phyloP scores from a whole-genome alignment of 441 rosid species.

The Metrosideros polymorpha region DNA sequence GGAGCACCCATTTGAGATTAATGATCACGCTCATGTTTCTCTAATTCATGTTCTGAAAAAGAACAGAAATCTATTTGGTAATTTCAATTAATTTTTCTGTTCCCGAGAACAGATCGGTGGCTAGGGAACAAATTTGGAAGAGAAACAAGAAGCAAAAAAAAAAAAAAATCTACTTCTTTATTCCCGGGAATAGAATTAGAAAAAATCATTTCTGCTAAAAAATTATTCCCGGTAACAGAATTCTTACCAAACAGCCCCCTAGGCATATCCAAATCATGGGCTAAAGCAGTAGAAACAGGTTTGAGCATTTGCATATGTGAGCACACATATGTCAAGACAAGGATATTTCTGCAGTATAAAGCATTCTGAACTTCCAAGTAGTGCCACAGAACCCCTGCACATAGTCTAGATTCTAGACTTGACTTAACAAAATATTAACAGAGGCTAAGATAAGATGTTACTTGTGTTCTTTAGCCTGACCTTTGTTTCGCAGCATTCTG shows the following conservation, averaged over 20 bases:
- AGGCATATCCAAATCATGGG: neutral
- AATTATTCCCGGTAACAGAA: no score
- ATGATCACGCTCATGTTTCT: no score
- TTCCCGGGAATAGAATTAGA: no score
- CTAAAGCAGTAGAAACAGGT: neutral
- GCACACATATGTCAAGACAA: neutral
- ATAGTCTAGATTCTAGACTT: neutral
- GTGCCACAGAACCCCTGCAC: neutral
- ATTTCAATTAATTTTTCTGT: no score
- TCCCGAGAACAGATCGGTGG: no score
- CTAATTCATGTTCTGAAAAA: no score
- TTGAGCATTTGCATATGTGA: neutral
- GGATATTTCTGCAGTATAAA: neutral
- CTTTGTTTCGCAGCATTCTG: neutral
- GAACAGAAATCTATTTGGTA: no score
- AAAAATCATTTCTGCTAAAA: no score
- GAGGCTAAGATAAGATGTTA: neutral
- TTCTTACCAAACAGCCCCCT: no score
- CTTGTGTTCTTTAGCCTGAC: neutral
- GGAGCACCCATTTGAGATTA: neutral
- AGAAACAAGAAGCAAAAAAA: no score
- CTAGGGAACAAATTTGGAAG: no score
- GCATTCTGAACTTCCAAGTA: neutral
- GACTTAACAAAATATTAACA: neutral
- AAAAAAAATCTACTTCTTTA: no score